Evolutionary conservation across 139 green algal genomes (phyloP).

Genomic region (Micromonas commoda): DNA sequence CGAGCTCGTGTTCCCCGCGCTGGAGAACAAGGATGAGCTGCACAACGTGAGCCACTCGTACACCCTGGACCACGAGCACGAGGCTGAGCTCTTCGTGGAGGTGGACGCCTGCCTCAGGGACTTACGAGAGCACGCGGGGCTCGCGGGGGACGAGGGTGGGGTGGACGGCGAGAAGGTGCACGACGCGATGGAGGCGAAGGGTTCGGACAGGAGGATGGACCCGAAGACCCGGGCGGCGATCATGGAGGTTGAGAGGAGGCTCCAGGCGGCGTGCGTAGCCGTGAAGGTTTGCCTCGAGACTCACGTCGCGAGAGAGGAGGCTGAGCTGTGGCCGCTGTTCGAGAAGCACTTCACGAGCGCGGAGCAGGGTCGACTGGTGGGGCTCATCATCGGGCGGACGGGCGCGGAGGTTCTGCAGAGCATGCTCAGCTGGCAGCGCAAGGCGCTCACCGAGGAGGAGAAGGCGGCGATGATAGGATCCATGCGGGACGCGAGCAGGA

Average conservation of each 20-base stretch:
- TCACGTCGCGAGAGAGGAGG: conserved; percentile 77
- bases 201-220: too few species aligned
- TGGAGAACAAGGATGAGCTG: conserved; percentile 91
- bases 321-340: conserved; percentile 96
- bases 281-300: conserved; percentile 72
- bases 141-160: not conserved
- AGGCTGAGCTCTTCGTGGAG: conserved; percentile 73
- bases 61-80: conserved; percentile 88
- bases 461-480: conserved; percentile 40
- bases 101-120: not conserved
- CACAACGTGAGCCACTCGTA: conserved; percentile 92
- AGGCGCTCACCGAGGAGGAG: conserved; percentile 40
- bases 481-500: conserved; percentile 53
- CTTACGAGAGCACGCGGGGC: not conserved
- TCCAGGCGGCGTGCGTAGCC: conserved; percentile 57
- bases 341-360: conserved; percentile 73
- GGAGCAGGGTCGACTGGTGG: conserved; percentile 91
- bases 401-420: conserved; percentile 87
- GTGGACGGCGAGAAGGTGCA: not conserved
- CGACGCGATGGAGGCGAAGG: not conserved
- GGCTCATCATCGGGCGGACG: conserved; percentile 57
- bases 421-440: conserved; percentile 88
- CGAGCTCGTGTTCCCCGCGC: conserved; percentile 93
- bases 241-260: not conserved
- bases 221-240: too few species aligned